Evolutionary conservation across 768 basidiomycete genomes (phyloP), one percentile per base, ranked within the genome.

Genomic region (Agrocybe praecox): DNA sequence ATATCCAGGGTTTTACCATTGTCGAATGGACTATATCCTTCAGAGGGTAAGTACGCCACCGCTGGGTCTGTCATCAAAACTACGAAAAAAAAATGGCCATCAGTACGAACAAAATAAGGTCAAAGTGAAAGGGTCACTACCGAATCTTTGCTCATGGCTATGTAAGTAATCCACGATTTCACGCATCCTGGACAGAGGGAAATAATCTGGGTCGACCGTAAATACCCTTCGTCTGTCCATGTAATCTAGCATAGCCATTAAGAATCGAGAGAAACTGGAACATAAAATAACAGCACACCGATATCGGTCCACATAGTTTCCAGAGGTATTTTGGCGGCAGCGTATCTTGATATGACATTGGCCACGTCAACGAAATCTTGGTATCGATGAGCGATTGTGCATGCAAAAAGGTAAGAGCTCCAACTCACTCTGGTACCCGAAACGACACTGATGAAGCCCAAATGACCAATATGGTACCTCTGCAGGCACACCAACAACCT

Each of bases 241-340:
- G 69, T 89, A 89, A 66, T 90, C 86, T 86, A 32, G 19, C 17
- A 14, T 29, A 18, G 18, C 5, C 18, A 42, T 52, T 26, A 51
- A 22, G 15, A 40, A 42, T 46, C 15, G 33, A 26, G 17, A 46
- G 15, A 10, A 26, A 17, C 2, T 0, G 14, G 17, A 1, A 46
- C 17, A 14, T 10, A 11, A n/a, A 40, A 17, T 7, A 47, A 46
- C 10, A 12, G 21, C 62, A 15, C 62, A 81, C 86, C 86, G 33
- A 90, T 90, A 67, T 89, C 88, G 2, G 87, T 88, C 88, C 88
- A 89, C 87, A 89, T 89, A 0, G 87, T 88, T 68, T 90, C 87
- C 3, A 89, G 77, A 7, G 88, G 88, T 52, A 90, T 89, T 4
- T 70, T 66, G 0, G 86, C 85, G 1, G 71, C 76, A 1, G 84